Conservation (phyloP, 2,329 filamentous ascomycete species). For the Trichoderma sp. region DNA sequence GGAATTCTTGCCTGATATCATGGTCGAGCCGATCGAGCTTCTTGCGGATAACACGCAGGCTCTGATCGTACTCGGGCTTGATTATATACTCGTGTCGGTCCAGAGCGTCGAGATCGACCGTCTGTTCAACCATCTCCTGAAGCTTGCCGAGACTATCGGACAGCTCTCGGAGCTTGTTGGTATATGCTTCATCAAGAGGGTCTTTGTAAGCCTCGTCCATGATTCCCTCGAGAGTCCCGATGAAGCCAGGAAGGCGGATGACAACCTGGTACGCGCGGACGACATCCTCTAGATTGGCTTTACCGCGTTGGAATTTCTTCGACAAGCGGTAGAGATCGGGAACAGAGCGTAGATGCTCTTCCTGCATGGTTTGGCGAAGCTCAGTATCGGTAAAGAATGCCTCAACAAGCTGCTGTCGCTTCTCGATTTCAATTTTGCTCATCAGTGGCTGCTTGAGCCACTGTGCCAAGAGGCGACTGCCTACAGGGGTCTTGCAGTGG, state of each 20-base stretch:
- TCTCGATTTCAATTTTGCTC: slow-evolving; percentile 85
- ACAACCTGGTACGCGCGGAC: slow-evolving; percentile 93
- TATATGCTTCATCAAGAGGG: slow-evolving; percentile 84
- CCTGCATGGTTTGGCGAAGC: slow-evolving; percentile 91
- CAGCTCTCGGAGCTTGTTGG: slow-evolving; percentile 74
- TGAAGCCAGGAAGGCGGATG: slow-evolving; percentile 86
- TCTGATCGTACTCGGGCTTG: slow-evolving; percentile 96
- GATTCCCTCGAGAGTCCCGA: slow-evolving; percentile 84
- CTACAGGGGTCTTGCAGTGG: slow-evolving; percentile 95
- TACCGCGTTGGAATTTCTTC: slow-evolving; percentile 90
- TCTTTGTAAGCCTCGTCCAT: slow-evolving; percentile 95
- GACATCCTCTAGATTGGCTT: slow-evolving; percentile 92
- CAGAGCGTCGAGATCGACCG: slow-evolving; percentile 90
- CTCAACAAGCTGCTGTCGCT: slow-evolving; percentile 89
- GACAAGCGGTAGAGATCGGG: slow-evolving; percentile 91
- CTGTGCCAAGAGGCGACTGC: slow-evolving; percentile 85
- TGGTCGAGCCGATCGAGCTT: slow-evolving; percentile 82
- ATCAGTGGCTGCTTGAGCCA: slow-evolving; percentile 98
- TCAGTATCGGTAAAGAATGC: slow-evolving; percentile 93
- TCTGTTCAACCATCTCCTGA: slow-evolving; percentile 98
- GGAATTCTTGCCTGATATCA: slow-evolving; percentile 83
- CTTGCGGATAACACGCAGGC: slow-evolving; percentile 81
- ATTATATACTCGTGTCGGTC: slow-evolving; percentile 99
- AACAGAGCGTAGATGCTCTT: slow-evolving; percentile 89
- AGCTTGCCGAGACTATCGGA: slow-evolving; percentile 80